Conservation (phyloP, 2,329 filamentous ascomycete genomes). For the Capronia epimyces region DNA sequence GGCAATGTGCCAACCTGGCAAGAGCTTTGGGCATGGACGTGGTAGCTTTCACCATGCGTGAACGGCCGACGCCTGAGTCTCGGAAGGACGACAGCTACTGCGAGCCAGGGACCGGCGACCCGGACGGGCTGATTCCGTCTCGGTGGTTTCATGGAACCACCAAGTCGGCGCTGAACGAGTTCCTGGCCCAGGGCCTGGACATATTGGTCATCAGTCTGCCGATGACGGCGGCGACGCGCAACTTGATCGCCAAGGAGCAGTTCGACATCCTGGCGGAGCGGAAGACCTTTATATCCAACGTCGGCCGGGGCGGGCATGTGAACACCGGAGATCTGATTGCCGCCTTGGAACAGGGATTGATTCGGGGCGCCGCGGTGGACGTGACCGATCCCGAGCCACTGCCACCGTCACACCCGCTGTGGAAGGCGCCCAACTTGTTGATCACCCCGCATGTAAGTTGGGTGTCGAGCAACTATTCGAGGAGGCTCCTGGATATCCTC, state of each 20-base stretch:
- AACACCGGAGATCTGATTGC: slow-evolving; percentile 34
- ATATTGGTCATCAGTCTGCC: slow-evolving; percentile 51
- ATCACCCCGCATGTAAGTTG: slow-evolving; percentile 21
- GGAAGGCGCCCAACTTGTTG: slow-evolving; percentile 22
- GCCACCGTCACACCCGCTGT: slow-evolving; percentile 16
- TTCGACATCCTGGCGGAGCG: slow-evolving; percentile 44
- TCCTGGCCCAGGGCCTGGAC: slow-evolving; percentile 49
- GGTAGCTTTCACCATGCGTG: slow-evolving; percentile 66
- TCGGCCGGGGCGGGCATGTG: slow-evolving; percentile 36
- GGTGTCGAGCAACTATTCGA: slow-evolving; percentile 4
- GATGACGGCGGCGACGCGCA: slow-evolving; percentile 45
- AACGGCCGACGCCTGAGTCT: slow-evolving; percentile 60
- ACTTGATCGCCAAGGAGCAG: slow-evolving; percentile 40
- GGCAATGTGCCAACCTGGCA: slow-evolving; percentile 42
- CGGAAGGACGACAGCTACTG: slow-evolving; percentile 60
- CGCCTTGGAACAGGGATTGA: slow-evolving; percentile 16
- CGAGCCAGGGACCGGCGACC: slow-evolving; percentile 61
- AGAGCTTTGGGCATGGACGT: slow-evolving; percentile 63
- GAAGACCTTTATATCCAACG: slow-evolving; percentile 28
- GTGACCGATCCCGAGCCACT: slow-evolving; percentile 24
- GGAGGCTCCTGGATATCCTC: slow-evolving; percentile 7
- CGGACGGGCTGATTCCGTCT: slow-evolving; percentile 44
- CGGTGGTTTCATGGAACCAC: slow-evolving; percentile 49
- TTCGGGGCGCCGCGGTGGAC: slow-evolving; percentile 24
- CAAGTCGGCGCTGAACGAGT: slow-evolving; percentile 45